These are phyloP conservation scores for Narthecium ossifragum DNA, from an alignment of 106 monocot genomes.

Conservation along the genomic window DNA sequence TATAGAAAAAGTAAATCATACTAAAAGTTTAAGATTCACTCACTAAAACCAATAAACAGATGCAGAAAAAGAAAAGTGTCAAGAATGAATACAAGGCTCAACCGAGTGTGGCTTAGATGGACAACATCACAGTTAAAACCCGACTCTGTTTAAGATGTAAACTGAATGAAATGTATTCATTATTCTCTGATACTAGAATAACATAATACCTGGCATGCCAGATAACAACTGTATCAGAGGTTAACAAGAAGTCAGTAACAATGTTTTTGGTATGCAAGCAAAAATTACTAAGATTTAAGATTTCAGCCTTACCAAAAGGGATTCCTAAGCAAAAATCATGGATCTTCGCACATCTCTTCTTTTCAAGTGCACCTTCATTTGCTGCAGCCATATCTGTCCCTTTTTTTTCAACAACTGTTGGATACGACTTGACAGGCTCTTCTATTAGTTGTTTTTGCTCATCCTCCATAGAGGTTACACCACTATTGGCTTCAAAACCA, in stretches of 20 bases:
- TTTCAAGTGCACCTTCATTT: conserved; percentile 12
- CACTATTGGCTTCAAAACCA: conserved; percentile 20
- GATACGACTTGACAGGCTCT: conserved; percentile 9
- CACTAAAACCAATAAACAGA: too few relatives aligned
- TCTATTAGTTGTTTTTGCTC: not conserved
- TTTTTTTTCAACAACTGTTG: conserved; percentile 1
- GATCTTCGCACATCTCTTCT: conserved; percentile 26
- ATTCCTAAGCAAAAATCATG: conserved; percentile 45
- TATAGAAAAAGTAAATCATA: too few relatives aligned
- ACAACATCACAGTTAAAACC: not conserved
- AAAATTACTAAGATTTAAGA: too few relatives aligned
- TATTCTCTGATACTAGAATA: not conserved
- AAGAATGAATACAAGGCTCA: too few relatives aligned
- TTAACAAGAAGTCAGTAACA: not conserved
- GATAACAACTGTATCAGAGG: not conserved
- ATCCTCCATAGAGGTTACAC: conserved; percentile 8
- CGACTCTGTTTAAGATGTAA: not conserved
- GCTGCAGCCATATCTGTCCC: not conserved
- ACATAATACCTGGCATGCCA: not conserved
- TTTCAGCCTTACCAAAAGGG: conserved; percentile 29
- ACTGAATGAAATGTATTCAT: not conserved
- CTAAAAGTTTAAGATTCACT: too few relatives aligned
- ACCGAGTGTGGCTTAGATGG: too few relatives aligned
- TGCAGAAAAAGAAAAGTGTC: too few relatives aligned
- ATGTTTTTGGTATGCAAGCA: too few relatives aligned